Conservation (phyloP, 2,329 filamentous ascomycete species). For the Colletotrichum orchidophilum region DNA sequence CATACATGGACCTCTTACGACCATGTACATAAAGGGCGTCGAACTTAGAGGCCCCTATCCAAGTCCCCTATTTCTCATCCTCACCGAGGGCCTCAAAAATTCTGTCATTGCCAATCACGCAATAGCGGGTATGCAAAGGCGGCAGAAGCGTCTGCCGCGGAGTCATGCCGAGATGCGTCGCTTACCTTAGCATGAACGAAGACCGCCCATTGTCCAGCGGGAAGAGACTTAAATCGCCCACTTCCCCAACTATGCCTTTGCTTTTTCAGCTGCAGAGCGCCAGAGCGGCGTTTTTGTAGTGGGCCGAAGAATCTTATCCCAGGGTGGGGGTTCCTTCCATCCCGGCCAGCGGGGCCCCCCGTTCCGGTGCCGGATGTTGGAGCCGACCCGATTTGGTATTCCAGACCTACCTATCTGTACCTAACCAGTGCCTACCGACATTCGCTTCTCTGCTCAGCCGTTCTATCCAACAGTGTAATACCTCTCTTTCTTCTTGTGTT, state of each 20-base stretch:
- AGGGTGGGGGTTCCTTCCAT: background rate
- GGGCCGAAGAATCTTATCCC: background rate
- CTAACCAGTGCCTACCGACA: background rate
- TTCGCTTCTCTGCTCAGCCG: background rate
- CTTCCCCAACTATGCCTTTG: background rate
- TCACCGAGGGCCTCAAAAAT: background rate
- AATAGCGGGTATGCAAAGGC: slow-evolving; percentile 28
- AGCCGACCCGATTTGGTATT: background rate
- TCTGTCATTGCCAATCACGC: slow-evolving; percentile 17
- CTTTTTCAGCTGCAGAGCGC: background rate
- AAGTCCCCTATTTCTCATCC: background rate
- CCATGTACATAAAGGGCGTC: background rate
- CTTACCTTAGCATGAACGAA: background rate
- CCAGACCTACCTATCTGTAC: background rate
- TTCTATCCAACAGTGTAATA: no score
- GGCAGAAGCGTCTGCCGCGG: background rate
- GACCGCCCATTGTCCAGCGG: background rate
- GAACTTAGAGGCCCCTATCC: background rate
- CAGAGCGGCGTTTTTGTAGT: background rate
- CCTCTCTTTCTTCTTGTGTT: no score
- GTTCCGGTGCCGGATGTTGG: background rate
- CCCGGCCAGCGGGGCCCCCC: background rate
- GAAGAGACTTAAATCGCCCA: background rate
- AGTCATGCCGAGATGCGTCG: background rate
- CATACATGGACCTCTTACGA: no score